Base-by-base conservation (phyloP, 1,139 yeast genomes). In the Blastobotrys malaysiensis region DNA sequence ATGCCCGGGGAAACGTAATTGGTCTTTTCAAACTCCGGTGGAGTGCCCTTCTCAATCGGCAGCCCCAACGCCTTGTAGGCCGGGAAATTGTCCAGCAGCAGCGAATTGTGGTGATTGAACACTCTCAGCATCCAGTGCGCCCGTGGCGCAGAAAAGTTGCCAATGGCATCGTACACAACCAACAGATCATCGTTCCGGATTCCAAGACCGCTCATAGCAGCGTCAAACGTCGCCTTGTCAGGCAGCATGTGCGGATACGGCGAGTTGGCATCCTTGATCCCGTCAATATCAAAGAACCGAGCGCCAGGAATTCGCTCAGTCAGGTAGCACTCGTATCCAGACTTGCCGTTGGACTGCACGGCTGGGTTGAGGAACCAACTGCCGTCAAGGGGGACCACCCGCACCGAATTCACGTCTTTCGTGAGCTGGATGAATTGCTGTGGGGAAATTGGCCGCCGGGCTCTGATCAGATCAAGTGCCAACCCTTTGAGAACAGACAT, bases 221-320 rank as follows among this genome's bases (percentile, higher is more conserved):
- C 52, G 53, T 79, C 79, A 70, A 89, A 91, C 3, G 75, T 76
- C 1, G 70, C 71, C 46, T 73, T 69, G 4, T 77, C 71, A 1
- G 98, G 97, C 27, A 91, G 76, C 97, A 90, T 93, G 67, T 93
- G 98, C 1, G 98, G 97, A 64, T 79, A 91, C 16, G 77, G 73
- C 6, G 89, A 82, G 0, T 69, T 59, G 1, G 70, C 69, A 57
- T 84, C 84, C 56, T 82, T 81, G 49, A 88, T 73, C 31, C 73
- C 79, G 64, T 90, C 97, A 55, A 93, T 79, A 64, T 91, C 96
- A 63, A 90, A 88, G 71, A 79, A 90, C 5, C 83, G 82, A 1
- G 97, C 80, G 4, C 78, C 73, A 11, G 84, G 82, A 14, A 93
- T 71, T 57, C 97, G 78, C 56, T 74, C 79, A 52, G 77, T 75